A percentile compares a stretch with the other conserved stretches of the same genome.
These are phyloP conservation scores for Fusarium veterinarium DNA, from an alignment of 2,329 filamentous ascomycete genomes.

Conservation along the genomic window DNA sequence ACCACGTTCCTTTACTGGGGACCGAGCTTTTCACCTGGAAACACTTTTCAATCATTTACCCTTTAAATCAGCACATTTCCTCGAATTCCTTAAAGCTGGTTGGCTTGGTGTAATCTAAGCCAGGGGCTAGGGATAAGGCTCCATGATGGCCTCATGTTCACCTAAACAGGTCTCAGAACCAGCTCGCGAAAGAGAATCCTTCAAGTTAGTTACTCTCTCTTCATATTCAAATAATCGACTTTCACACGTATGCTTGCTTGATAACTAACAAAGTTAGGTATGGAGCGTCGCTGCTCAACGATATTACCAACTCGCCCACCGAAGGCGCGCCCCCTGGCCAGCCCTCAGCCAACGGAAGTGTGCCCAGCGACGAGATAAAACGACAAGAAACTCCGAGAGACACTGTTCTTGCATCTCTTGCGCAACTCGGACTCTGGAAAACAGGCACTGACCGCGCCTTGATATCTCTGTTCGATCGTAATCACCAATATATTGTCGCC, in stretches of 20 bases:
- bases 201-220: conserved; percentile 21
- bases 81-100: background rate
- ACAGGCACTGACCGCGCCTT: conserved; percentile 55
- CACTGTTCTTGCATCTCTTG: conserved; percentile 58
- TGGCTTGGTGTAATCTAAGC: background rate
- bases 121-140: background rate
- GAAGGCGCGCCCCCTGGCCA: conserved; percentile 11
- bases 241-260: background rate
- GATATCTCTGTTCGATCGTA: conserved; percentile 63
- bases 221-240: background rate
- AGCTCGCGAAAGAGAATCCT: conserved; percentile 27
- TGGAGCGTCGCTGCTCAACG: conserved; percentile 26
- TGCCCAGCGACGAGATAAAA: background rate
- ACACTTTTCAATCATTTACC: background rate
- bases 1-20: background rate
- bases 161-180: conserved; percentile 25
- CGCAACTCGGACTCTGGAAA: conserved; percentile 59
- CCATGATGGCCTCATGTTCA: conserved; percentile 12
- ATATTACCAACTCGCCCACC: conserved; percentile 7
- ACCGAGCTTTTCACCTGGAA: background rate
- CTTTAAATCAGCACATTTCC: background rate
- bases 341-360: background rate
- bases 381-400: conserved; percentile 40
- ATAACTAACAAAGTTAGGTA: conserved; percentile 15
- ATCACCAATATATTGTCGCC: conserved; percentile 61